Conservation (phyloP, 2,329 filamentous ascomycete species). For the Chrysoporthe austroafricana region DNA sequence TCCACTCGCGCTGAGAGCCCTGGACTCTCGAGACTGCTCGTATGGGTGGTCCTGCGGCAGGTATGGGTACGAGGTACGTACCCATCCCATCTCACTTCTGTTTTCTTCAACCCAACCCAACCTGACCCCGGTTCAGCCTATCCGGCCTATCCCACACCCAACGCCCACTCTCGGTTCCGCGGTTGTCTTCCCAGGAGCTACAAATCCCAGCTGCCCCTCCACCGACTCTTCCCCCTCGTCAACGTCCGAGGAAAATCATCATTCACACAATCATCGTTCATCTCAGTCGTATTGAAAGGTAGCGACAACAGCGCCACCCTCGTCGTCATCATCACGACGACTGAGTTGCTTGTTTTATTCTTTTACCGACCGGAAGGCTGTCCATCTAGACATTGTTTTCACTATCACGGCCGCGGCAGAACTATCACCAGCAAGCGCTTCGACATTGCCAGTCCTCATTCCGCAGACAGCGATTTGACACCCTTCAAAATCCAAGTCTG, state of each 20-base stretch:
- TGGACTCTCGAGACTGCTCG: not conserved
- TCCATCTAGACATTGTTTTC: constrained; percentile 9
- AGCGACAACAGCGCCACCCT: constrained; percentile 6
- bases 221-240: constrained; percentile 22
- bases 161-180: constrained; percentile 20
- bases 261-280: constrained; percentile 11
- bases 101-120: constrained; percentile 21
- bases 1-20: not conserved
- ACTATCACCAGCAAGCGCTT: not conserved
- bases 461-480: constrained; percentile 4
- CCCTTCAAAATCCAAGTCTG: constrained; percentile 7
- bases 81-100: constrained; percentile 9
- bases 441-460: not conserved
- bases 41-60: not conserved
- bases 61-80: constrained; percentile 16
- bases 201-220: constrained; percentile 31
- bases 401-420: not conserved
- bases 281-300: constrained; percentile 4
- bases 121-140: constrained; percentile 24
- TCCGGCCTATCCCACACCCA: constrained; percentile 23
- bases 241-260: constrained; percentile 23
- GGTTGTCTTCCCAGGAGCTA: constrained; percentile 26
- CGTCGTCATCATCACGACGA: constrained; percentile 8
- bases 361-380: constrained; percentile 3
- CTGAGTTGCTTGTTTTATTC: constrained; percentile 10